Evolutionary conservation across 257 asterid genomes (phyloP).

Genomic region (Lavandula angustifolia): DNA sequence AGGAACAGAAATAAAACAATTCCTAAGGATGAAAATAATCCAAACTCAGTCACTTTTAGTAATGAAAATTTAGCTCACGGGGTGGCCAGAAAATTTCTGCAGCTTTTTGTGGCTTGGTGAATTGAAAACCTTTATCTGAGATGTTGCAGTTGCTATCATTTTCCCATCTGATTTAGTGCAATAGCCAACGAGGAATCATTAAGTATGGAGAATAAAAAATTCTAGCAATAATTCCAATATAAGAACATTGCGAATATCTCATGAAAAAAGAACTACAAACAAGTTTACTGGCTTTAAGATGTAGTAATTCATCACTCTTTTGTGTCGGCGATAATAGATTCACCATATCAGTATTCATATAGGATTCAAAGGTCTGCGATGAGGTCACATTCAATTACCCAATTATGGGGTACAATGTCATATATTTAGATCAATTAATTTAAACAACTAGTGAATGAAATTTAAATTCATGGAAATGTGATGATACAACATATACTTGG

Average conservation of each 20-base stretch:
- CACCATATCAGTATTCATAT: not conserved
- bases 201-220: constrained; percentile 2
- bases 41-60: not conserved
- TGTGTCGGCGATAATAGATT: not conserved
- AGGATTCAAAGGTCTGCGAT: not conserved
- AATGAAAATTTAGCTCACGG: constrained; percentile 55
- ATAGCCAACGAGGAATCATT: constrained; percentile 13
- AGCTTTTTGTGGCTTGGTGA: constrained; percentile 63
- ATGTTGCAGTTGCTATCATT: constrained; percentile 73
- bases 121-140: constrained; percentile 73
- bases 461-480: not conserved
- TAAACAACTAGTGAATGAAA: not conserved
- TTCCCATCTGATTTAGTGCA: constrained; percentile 68
- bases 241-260: not conserved
- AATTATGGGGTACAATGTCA: not conserved
- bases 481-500: not conserved
- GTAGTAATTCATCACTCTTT: not conserved
- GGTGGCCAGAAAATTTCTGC: constrained; percentile 94
- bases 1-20: not conserved
- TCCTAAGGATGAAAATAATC: constrained; percentile 5
- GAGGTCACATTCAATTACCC: not conserved
- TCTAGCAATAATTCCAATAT: not conserved
- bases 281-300: not conserved
- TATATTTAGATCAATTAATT: not conserved
- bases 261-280: not conserved